Evolutionary conservation across 2,329 filamentous ascomycete species (phyloP).

Genomic region (Setomelanomma holmii): DNA sequence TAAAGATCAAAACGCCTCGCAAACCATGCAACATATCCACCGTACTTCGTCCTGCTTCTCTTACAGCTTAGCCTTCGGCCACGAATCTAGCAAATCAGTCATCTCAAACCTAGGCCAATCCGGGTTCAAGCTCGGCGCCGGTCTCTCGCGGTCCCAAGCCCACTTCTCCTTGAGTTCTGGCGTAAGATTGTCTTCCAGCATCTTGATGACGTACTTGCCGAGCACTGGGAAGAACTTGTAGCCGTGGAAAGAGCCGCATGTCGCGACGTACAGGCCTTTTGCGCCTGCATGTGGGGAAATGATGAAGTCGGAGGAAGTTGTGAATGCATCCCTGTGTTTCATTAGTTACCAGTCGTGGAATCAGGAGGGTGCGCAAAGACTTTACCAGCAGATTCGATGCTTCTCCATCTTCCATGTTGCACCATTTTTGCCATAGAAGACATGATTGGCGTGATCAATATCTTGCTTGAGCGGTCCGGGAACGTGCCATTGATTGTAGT

Average conservation of each 20-base stretch:
- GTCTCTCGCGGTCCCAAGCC: conserved; percentile 65
- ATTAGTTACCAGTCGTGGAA: conserved; percentile 37
- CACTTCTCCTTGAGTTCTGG: conserved; percentile 67
- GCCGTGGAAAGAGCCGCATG: conserved; percentile 66
- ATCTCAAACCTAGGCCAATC: conserved; percentile 67
- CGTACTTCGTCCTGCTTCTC: too few relatives aligned
- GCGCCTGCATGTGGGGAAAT: conserved; percentile 59
- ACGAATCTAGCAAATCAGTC: conserved; percentile 56
- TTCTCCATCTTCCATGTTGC: conserved; percentile 66
- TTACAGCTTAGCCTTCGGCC: conserved; percentile 40
- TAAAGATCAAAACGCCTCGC: conserved; percentile 13
- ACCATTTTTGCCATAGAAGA: conserved; percentile 66
- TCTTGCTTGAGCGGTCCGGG: conserved; percentile 63
- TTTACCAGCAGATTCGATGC: conserved; percentile 71
- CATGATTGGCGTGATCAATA: conserved; percentile 62
- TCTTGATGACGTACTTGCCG: conserved; percentile 62
- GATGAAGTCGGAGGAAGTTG: conserved; percentile 62
- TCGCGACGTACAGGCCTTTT: conserved; percentile 61
- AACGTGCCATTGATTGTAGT: conserved; percentile 71
- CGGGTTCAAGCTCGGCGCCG: conserved; percentile 58
- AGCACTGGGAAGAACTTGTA: conserved; percentile 68
- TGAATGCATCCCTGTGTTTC: conserved; percentile 68
- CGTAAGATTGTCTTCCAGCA: conserved; percentile 52
- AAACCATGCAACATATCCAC: conserved; percentile 3
- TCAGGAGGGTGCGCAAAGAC: neutral